These are phyloP conservation scores for Pisolithus thermaeus DNA, from an alignment of 1,284 basidiomycete species.

Conservation along the genomic window DNA sequence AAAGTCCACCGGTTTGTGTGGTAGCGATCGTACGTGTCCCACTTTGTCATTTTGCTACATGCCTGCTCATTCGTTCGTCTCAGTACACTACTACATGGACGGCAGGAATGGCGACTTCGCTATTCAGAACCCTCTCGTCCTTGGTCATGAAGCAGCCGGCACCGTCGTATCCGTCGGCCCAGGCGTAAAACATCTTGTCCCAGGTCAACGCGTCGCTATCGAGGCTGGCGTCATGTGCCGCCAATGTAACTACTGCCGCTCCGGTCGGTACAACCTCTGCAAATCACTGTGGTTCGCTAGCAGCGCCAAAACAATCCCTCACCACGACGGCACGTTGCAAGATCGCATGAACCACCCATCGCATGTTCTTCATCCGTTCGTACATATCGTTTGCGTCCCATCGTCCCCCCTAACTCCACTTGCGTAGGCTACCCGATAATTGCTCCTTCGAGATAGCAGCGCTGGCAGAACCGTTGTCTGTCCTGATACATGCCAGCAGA, in stretches of 20 bases:
- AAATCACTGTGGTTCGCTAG: slow-evolving; percentile 82
- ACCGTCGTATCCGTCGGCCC: slow-evolving; percentile 71
- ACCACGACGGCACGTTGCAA: slow-evolving; percentile 89
- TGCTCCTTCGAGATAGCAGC: slow-evolving; percentile 78
- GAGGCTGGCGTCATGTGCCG: slow-evolving; percentile 90
- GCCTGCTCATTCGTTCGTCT: slow-evolving; percentile 8
- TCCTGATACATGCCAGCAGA: slow-evolving; percentile 79
- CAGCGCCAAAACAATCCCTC: slow-evolving; percentile 88
- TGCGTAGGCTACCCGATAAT: slow-evolving; percentile 64
- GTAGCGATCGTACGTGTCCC: slow-evolving; percentile 71
- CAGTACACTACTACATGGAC: slow-evolving; percentile 87
- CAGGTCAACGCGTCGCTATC: slow-evolving; percentile 90
- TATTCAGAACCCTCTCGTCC: slow-evolving; percentile 75
- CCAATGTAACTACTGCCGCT: slow-evolving; percentile 57
- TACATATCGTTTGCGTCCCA: slow-evolving; percentile 15
- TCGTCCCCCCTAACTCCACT: slow-evolving; percentile 9
- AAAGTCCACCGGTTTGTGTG: slow-evolving; percentile 85
- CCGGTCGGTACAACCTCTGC: slow-evolving; percentile 94
- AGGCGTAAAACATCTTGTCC: slow-evolving; percentile 57
- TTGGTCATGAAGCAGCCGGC: slow-evolving; percentile 91
- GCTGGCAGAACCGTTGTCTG: slow-evolving; percentile 87
- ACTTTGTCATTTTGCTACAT: slow-evolving; percentile 1
- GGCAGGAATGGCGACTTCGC: slow-evolving; percentile 91
- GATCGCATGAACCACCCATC: slow-evolving; percentile 85
- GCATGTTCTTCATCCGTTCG: slow-evolving; percentile 81